Evolutionary conservation across 164 flowering plant species (phyloP), one percentile per base, ranked within the genome.

Genomic region (Magnolia changhungtana): DNA sequence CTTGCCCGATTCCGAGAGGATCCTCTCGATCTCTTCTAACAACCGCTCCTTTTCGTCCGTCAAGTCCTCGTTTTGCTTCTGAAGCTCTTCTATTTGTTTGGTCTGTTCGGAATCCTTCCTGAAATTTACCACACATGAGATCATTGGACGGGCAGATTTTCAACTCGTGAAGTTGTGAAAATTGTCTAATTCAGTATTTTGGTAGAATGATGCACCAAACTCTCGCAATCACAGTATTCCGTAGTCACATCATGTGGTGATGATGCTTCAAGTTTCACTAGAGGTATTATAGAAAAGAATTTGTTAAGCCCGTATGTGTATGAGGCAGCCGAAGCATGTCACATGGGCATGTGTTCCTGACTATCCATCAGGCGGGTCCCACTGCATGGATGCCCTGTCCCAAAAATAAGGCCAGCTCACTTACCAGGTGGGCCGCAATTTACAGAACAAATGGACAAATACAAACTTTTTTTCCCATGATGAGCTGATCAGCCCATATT

Each of bases 61-160:
- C 78, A 92, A 68, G 4, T 89, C 97, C 69, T 90, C 86, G 6
- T 90, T 92, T 82, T 87, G 87, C 82, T 86, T 90, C 80, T 90
- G 91, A 63, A 92, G 90, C 77, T 89, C 97, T 81, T 92, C 96
- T 77, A 92, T 90, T 76, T 92, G 97, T 77, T 88, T 92, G 13
- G 97, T 92, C 80, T 90, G 97, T 73, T 92, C 97, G 19, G 97
- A 90, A 78, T 92, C 97, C 87, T 92, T 92, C 83, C 97, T 92
- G 89, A 77, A 81, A 83, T 59, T 27, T 9, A 29, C 10, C 50
- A 58, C 67, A 61, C 50, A 58, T 11, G 1, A 31, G n/a, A 61
- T 29, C 52, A 73, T 21, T 4, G 23, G 16, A 45, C n/a, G 31
- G 58, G 58, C 4, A 70, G 20, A 50, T 5, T 19, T n/a, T 19